Base-by-base conservation (phyloP, 208 protist species). In the Trypanosoma lewisi region DNA sequence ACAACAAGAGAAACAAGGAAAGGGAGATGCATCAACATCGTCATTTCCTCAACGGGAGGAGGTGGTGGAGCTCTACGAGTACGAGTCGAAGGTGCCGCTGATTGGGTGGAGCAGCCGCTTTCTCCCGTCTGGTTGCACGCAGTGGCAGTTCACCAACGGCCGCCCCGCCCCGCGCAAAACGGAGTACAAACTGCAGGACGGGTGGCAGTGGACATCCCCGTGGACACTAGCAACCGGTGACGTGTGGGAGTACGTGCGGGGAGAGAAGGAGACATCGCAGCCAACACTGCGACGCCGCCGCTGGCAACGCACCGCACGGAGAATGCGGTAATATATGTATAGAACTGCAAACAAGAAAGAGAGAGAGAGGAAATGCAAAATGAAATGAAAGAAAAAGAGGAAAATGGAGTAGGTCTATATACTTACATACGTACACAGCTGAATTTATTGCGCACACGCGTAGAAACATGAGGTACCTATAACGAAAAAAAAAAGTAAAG, bases 91-190 rank as follows among this genome's bases (percentile, higher is more conserved):
- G 54, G 70, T 73, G 27, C 17, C 75, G 17, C 27, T 89, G 21
- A 60, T 85, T 34, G 85, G 71, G 17, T 93, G 87, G 83, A 69
- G 76, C 14, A 82, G 70, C 58, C 54, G 55, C 14, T 66, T 70
- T 39, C 75, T 90, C 33, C 73, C 82, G 14, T 45, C 71, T 1
- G 70, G 77, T 42, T 82, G 52, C 58, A 54, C 85, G 0, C 60
- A 59, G 33, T 95, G 89, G 84, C 76, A 87, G 65, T 77, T 83
- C 47, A 36, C 47, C n/a, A 53, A 76, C 49, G 89, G 89, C 31
- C 64, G 73, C 48, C 70, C 65, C 23, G 73, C 77, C 27, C 75
- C 64, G 34, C 56, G 66, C 30, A 73, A 70, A 27, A 51, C 78
- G 37, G 73, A 79, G 9, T 71, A 85, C 27, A 33, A 33, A 19